A percentile compares a stretch with the other conserved stretches of the same genome.
These are phyloP conservation scores for Prunus davidiana DNA, from an alignment of 306 rosid genomes.

Conservation along the genomic window DNA sequence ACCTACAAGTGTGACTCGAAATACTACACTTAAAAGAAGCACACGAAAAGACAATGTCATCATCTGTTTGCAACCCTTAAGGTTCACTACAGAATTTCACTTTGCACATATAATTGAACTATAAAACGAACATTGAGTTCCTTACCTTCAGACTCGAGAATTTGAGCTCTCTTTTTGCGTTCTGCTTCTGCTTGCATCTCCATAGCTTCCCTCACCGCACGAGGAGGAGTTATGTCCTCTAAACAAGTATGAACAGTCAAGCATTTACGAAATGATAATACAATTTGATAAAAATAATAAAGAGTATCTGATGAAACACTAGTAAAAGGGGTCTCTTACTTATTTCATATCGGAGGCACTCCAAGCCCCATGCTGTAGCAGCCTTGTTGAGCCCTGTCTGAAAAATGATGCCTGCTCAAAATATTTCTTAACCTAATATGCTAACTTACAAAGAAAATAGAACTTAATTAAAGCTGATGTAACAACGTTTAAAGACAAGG, in stretches of 20 bases:
- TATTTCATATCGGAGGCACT: conserved; percentile 95
- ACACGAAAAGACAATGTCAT: conserved; percentile 4
- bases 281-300: neutral
- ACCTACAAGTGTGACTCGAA: conserved; percentile 8
- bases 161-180: conserved; percentile 92
- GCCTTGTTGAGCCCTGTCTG: conserved; percentile 89
- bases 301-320: conserved; percentile 6
- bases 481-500: neutral
- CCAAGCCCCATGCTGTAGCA: conserved; percentile 84
- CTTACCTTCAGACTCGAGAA: conserved; percentile 93
- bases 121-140: conserved; percentile 5
- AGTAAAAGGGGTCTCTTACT: conserved; percentile 42
- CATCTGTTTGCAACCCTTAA: neutral
- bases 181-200: conserved; percentile 99
- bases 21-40: conserved; percentile 8
- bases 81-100: neutral
- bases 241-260: conserved; percentile 26
- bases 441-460: neutral
- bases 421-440: neutral
- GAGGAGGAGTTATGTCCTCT: conserved; percentile 99
- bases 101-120: neutral
- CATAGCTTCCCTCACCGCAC: conserved; percentile 93
- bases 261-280: neutral
- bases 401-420: conserved; percentile 30
- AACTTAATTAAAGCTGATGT: neutral